Base-by-base conservation (phyloP, 345 rosid species). In the Moringa oleifera region DNA sequence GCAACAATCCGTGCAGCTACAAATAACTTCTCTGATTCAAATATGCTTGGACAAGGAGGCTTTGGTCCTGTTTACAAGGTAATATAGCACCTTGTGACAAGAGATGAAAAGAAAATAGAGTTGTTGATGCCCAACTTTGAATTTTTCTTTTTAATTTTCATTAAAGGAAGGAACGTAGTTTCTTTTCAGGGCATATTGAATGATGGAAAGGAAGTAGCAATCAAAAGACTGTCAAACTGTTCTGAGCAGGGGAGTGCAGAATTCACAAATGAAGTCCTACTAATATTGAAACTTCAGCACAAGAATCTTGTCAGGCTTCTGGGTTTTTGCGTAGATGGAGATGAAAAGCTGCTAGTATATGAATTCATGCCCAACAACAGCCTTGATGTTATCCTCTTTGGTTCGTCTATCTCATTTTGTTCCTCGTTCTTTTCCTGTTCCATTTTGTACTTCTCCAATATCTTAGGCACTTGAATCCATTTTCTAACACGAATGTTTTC, bases 1-100 rank as follows among this genome's bases (percentile, higher is more conserved):
- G 20, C 1, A 24, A 41, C 47, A 4, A 41, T 41, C 12, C 1
- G 12, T 7, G 47, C 47, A 7, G 47, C 47, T 1, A 41, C 47
- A 4, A 11, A 11, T 11, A 41, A 41, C 16, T 41, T 41, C 47
- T 41, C 47, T 7, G 13, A 41, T 10, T 53, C 49, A 0, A 78
- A 80, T 36, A 82, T 76, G 72, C 64, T 85, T 3, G 90, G 87
- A 0, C 71, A 78, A 62, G 90, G 90, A 0, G 87, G 87, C 21
- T 81, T 81, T 67, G 90, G 87, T 6, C 61, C 56, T 7, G 89
- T 84, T 69, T 81, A 75, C 72, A 74, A 74, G 81, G 79, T 61
- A 61, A 16, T 46, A 18, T 20, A 15, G 5, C 33, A 8, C 3
- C 8, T 51, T 51, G 11, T 4, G 5, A 33, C 37, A 33, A 33